Percentiles rank a stretch among this genome's conserved stretches.
These are phyloP conservation scores for Pseudogymnoascus sp. DNA, from an alignment of 2,329 filamentous ascomycete genomes.

Conservation along the genomic window DNA sequence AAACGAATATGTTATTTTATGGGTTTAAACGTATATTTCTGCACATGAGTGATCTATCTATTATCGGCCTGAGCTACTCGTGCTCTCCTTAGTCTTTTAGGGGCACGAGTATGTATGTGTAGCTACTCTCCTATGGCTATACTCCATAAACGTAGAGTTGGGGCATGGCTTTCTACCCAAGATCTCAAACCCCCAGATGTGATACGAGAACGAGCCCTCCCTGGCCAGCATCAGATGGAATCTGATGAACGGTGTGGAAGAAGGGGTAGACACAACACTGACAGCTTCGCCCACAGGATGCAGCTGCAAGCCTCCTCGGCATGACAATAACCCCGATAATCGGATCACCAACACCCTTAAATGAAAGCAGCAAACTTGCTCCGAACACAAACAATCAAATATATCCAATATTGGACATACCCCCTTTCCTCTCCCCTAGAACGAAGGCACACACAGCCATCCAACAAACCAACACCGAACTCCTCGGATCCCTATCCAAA, in stretches of 20 bases:
- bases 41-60: background rate
- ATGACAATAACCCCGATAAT: background rate
- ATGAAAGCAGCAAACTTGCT: background rate
- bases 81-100: no score
- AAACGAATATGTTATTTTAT: slow-evolving; percentile 2
- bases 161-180: background rate
- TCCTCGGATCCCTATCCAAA: background rate
- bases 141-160: background rate
- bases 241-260: background rate
- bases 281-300: background rate
- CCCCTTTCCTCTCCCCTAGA: background rate
- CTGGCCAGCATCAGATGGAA: background rate
- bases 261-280: background rate
- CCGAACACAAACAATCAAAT: background rate
- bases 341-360: background rate
- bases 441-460: background rate
- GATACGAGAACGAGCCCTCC: background rate
- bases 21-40: background rate
- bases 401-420: background rate
- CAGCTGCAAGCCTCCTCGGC: background rate
- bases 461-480: background rate
- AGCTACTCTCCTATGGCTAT: background rate
- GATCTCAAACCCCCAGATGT: background rate
- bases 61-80: background rate
- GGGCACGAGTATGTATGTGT: background rate